Evolutionary conservation across 805 yeast species (phyloP), one percentile per base, ranked within the genome.

Genomic region (Schwanniomyces vanrijiae): DNA sequence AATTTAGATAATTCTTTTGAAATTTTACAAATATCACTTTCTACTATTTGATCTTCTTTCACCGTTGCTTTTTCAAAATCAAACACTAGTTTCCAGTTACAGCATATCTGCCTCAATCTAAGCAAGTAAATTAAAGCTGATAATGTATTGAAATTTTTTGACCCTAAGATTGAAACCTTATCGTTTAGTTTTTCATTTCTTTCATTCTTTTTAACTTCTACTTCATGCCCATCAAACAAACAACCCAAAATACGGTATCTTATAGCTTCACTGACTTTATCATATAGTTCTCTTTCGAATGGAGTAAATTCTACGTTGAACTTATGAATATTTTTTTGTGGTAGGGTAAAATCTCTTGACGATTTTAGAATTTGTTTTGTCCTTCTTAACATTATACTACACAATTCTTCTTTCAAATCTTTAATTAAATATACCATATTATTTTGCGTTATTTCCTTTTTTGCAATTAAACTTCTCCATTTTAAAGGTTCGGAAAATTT

Each of bases 331-430:
- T 16, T 40, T 31, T 61, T 51, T 5, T 40, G 50, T 4, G 67
- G 69, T 29, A 62, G 51, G 4, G 37, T 43, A 22, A 61, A 39
- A n/a, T 46, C 47, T 4, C 56, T 58, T 11, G 45, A 44, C 11
- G 47, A 42, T 1, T 42, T 47, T 2, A 78, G 51, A 3, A 75
- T 64, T 1, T 54, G 60, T 52, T 78, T 78, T 6, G 78, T 73
- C 35, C 83, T 64, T 38, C 82, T 62, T 28, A 78, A 53, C 78
- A 78, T 71, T n/a, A 75, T 43, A 3, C 49, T 53, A 4, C 55
- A 45, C 33, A 78, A 48, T 37, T 64, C 65, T 14, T 45, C 44
- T 38, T 38, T 37, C 18, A 46, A 31, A 5, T 51, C 51, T 62
- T 61, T 58, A 11, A 43, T 21, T 1, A 18, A 42, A 1, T 44